Base-by-base conservation (phyloP, 2,329 filamentous ascomycete genomes). In the Ophiostoma triangulosporum region DNA sequence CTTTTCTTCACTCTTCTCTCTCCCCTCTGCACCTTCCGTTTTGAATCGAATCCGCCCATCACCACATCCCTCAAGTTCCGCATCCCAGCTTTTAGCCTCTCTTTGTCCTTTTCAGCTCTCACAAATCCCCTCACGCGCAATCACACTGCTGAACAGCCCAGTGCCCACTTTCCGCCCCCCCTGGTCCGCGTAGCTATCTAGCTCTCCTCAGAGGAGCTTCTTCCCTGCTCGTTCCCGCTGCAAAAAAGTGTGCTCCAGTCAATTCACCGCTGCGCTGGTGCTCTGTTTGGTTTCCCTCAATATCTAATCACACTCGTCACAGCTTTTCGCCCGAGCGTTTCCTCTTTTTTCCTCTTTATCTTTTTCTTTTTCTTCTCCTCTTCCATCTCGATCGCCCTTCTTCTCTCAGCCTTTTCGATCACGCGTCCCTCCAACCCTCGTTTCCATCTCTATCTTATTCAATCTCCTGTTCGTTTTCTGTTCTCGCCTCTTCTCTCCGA, bases 141-240 rank as follows among this genome's bases (percentile, higher is more conserved):
- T 45, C 12, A 20, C 38, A 24, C 40, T 45, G 9, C 8, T 45
- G n/a, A n/a, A n/a, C n/a, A n/a, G n/a, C n/a, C n/a, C 22, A 40
- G 38, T 46, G 26, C 9, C 43, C 43, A 46, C 43, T 46, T 46
- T 46, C 43, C n/a, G 15, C 24, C 43, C n/a, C 35, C 40, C 43
- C 43, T 29, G 43, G 43, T 46, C 43, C 43, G 43, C 43, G 43
- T 29, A 46, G 43, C 43, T 46, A 26, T 46, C 29, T 46, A 46
- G 43, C 43, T 46, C 7, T 15, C 43, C 22, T 26, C 43, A n/a
- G 26, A 46, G 43, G 43, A 46, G 43, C 43, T 17, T 29, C 43
- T 46, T 29, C 43, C 43, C 43, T 46, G 43, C 43, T 46, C 15
- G 43, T 27, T 46, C 43, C 43, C 26, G 43, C 43, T 6, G 26